These are phyloP conservation scores for Gorgonomyces haynaldii DNA, from an alignment of 192 early-diverging fungal genomes.

Conservation along the genomic window DNA sequence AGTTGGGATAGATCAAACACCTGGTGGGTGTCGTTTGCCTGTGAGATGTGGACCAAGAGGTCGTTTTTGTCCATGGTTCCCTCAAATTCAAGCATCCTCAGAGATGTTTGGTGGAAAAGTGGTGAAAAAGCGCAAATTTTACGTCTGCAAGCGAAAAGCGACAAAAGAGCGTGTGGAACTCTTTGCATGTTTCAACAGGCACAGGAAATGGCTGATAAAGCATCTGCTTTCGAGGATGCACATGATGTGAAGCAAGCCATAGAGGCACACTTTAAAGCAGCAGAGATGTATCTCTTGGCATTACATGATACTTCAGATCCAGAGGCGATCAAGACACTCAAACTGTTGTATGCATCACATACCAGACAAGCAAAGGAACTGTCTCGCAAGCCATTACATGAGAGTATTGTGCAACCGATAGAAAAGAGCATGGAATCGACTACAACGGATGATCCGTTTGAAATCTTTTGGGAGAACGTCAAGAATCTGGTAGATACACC, in stretches of 20 bases:
- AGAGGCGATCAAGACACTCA: conserved; percentile 53
- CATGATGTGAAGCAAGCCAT: neutral
- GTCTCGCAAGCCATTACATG: conserved; percentile 16
- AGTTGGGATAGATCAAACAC: no score
- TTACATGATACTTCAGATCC: conserved; percentile 43
- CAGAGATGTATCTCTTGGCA: conserved; percentile 47
- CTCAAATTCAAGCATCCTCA: no score
- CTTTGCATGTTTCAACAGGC: no score
- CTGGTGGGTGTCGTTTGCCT: no score
- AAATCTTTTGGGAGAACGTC: conserved; percentile 70
- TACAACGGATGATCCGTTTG: conserved; percentile 68
- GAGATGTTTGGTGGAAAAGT: no score
- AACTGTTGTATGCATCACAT: conserved; percentile 56
- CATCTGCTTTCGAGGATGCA: neutral
- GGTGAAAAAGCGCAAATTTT: no score
- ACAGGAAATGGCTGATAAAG: no score
- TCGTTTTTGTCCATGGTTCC: no score
- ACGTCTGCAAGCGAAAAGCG: no score
- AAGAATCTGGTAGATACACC: conserved; percentile 61
- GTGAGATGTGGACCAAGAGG: no score
- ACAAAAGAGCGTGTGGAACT: no score
- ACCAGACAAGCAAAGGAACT: conserved; percentile 54
- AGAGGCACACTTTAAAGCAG: conserved; percentile 6
- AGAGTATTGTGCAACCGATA: conserved; percentile 2
- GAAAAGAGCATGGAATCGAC: conserved; percentile 3